Evolutionary conservation across 2,329 filamentous ascomycete species (phyloP).

Genomic region (Penicillium frequentans): DNA sequence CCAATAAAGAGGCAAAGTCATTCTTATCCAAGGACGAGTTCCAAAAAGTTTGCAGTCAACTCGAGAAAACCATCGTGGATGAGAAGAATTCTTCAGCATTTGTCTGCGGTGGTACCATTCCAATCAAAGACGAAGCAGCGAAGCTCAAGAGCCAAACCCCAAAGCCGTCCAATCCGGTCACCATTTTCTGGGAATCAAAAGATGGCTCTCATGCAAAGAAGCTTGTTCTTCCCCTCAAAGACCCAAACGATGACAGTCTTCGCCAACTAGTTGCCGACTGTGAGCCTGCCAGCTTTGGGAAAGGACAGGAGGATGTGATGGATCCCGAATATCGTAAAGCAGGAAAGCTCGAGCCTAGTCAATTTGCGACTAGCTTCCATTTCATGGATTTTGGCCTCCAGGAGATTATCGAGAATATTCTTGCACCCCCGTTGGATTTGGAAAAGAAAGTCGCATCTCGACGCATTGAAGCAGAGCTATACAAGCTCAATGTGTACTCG

Average conservation of each 20-base stretch:
- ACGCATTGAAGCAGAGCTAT: slow-evolving; percentile 54
- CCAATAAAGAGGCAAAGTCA: neutral
- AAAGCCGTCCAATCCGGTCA: neutral
- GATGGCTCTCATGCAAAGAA: neutral
- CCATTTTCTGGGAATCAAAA: neutral
- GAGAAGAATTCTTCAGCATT: slow-evolving; percentile 22
- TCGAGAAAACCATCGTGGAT: neutral
- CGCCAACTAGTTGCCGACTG: slow-evolving; percentile 33
- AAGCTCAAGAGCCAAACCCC: neutral
- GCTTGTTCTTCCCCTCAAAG: neutral
- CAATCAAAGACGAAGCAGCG: neutral
- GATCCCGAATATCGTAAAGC: slow-evolving; percentile 58
- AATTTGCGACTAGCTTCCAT: slow-evolving; percentile 53
- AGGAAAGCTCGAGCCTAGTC: slow-evolving; percentile 47
- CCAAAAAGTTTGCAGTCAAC: neutral
- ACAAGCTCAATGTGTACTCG: slow-evolving; percentile 60
- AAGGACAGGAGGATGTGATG: slow-evolving; percentile 46
- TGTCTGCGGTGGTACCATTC: slow-evolving; percentile 1
- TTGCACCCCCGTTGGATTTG: slow-evolving; percentile 38
- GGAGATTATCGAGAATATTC: slow-evolving; percentile 48
- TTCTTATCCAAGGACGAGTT: neutral
- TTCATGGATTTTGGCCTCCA: slow-evolving; percentile 56
- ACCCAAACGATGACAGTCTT: neutral
- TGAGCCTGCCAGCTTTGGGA: slow-evolving; percentile 52
- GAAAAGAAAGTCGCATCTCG: slow-evolving; percentile 3